Evolutionary conservation across 768 basidiomycete species (phyloP).

Genomic region (Tephrocybe sp.): DNA sequence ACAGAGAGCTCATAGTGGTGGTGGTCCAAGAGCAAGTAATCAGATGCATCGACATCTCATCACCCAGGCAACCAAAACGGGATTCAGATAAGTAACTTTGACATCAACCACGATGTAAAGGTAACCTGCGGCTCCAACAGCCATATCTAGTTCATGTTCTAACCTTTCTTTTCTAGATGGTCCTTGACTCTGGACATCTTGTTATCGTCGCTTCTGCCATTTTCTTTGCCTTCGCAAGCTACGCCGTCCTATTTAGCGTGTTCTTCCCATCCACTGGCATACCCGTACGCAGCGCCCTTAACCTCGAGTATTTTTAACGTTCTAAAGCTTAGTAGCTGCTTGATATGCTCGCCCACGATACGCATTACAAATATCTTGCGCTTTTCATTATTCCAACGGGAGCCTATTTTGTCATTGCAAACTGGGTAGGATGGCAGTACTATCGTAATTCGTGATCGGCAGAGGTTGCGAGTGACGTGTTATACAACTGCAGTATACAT

Average conservation of each 20-base stretch:
- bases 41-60: slow-evolving; percentile 38
- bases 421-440: slow-evolving; percentile 99
- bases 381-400: slow-evolving; percentile 79
- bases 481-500: slow-evolving; percentile 3
- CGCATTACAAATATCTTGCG: slow-evolving; percentile 88
- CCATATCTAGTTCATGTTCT: not conserved
- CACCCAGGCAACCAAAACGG: slow-evolving; percentile 31
- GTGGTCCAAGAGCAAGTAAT: slow-evolving; percentile 34
- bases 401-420: slow-evolving; percentile 91
- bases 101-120: slow-evolving; percentile 3
- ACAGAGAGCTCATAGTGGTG: slow-evolving; percentile 28
- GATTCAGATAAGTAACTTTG: not conserved
- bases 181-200: slow-evolving; percentile 41
- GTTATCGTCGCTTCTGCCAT: slow-evolving; percentile 44
- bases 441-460: slow-evolving; percentile 79
- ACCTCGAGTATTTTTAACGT: not conserved
- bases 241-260: slow-evolving; percentile 66
- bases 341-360: slow-evolving; percentile 65
- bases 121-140: not conserved
- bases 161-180: not conserved
- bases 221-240: slow-evolving; percentile 59
- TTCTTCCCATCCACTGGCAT: slow-evolving; percentile 56
- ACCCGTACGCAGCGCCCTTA: slow-evolving; percentile 48
- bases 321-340: slow-evolving; percentile 46
- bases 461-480: not conserved